Evolutionary conservation across 768 basidiomycete species (phyloP), one percentile per base, ranked within the genome.

Genomic region (Lactarius quietus): DNA sequence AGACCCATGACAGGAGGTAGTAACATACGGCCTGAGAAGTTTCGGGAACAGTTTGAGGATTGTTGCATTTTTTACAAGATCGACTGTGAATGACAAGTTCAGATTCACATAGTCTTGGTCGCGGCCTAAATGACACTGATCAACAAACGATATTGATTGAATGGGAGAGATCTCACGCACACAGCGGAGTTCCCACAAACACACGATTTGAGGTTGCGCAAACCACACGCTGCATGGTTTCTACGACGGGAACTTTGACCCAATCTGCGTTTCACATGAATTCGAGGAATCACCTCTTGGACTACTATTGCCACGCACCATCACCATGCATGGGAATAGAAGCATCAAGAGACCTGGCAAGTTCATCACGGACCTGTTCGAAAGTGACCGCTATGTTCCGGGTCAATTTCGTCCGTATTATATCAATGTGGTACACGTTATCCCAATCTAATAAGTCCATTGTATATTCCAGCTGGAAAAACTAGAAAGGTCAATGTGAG

Each of bases 401-500:
- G 23, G 45, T 48, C 45, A 48, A 48, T 48, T 48, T 48, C 23
- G 20, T 12, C 3, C 45, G 45, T 26, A 48, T 48, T 15, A 48
- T 2, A 26, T 14, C 23, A 4, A 9, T 23, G 10, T 45, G 20
- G 12, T 48, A 43, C 8, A 3, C 20, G 0, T 20, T n/a, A n/a
- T n/a, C 8, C 41, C 3, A 20, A 18, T 43, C 8, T 33, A 76
- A 70, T 1, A 69, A 67, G 0, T 79, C 78, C 0, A 85, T 33
- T 0, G 79, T 80, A 64, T 82, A 77, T 1, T 75, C 71, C 6
- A 71, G 54, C 20, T 79, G 77, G 12, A 82, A 6, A 1, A 64
- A 31, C 82, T 84, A 38, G 1, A 4, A 28, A 10, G 8, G 54
- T 15, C 7, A 54, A 1, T 23, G 20, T 61, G 23, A 43, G 48